Evolutionary conservation across 2,329 filamentous ascomycete genomes (phyloP).

Genomic region (Kalmusia sp.): DNA sequence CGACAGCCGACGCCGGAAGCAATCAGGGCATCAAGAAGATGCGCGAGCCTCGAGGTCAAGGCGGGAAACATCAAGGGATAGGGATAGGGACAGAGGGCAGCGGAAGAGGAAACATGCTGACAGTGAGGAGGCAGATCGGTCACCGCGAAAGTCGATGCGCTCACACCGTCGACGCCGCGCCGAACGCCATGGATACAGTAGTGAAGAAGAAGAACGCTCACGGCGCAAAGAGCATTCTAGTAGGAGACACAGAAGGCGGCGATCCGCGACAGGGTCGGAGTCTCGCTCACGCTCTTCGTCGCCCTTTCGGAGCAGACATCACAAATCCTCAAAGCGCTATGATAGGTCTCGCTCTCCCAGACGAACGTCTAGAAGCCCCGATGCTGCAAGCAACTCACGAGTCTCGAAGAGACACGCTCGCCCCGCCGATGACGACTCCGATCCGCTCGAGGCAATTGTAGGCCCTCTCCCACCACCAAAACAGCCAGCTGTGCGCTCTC

Average conservation of each 20-base stretch:
- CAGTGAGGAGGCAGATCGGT: constrained; percentile 19
- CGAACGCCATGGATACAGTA: constrained; percentile 15
- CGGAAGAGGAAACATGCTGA: constrained; percentile 4
- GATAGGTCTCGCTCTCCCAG: constrained; percentile 23
- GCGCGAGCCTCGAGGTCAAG: constrained; percentile 18
- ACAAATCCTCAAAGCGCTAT: constrained; percentile 15
- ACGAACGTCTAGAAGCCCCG: constrained; percentile 1
- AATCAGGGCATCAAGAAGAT: constrained; percentile 13
- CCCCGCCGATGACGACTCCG: constrained; percentile 59
- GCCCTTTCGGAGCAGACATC: constrained; percentile 18
- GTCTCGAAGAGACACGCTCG: constrained; percentile 15
- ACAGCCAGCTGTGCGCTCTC: constrained; percentile 48
- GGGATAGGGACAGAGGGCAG: background rate
- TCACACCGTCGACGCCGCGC: constrained; percentile 22
- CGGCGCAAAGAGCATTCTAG: constrained; percentile 14
- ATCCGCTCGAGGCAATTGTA: constrained; percentile 77
- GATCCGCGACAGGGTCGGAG: constrained; percentile 24
- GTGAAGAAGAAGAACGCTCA: constrained; percentile 18
- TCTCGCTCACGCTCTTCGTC: constrained; percentile 30
- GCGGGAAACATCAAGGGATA: background rate
- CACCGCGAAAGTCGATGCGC: constrained; percentile 21
- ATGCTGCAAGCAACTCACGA: background rate
- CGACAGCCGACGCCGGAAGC: constrained; percentile 9
- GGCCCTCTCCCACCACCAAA: constrained; percentile 71
- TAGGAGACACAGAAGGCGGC: constrained; percentile 20